Conservation (phyloP, 1,139 yeast genomes). For the Lodderomyces metapsilosis region DNA sequence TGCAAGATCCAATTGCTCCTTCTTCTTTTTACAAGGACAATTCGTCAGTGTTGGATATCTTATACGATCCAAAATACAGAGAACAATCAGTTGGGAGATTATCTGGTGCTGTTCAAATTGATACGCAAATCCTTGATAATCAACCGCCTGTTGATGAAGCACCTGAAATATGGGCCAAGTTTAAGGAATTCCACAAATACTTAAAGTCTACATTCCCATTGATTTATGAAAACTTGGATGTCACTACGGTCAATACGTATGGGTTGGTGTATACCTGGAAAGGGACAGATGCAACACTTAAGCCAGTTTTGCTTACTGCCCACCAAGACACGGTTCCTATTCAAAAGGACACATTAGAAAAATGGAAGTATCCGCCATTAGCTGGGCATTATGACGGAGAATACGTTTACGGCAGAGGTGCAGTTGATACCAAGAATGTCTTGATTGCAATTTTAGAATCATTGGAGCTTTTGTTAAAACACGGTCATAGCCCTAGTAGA, state of each 20-base stretch:
- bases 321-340: constrained; percentile 88
- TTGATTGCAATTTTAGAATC: constrained; percentile 40
- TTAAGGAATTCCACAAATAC: constrained; percentile 54
- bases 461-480: constrained; percentile 31
- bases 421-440: constrained; percentile 42
- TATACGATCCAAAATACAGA: constrained; percentile 34
- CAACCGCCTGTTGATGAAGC: constrained; percentile 39
- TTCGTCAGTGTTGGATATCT: constrained; percentile 31
- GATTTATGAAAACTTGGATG: constrained; percentile 46
- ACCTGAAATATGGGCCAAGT: constrained; percentile 42
- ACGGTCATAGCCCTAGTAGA: constrained; percentile 34
- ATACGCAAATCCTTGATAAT: constrained; percentile 45
- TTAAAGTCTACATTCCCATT: constrained; percentile 58
- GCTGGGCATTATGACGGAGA: constrained; percentile 65
- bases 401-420: constrained; percentile 40
- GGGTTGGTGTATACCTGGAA: constrained; percentile 69
- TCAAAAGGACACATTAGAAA: constrained; percentile 50
- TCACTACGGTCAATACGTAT: constrained; percentile 60
- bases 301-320: constrained; percentile 71
- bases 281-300: too few species aligned
- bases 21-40: constrained; percentile 29
- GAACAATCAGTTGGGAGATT: constrained; percentile 34
- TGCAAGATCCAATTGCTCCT: constrained; percentile 31
- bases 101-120: constrained; percentile 43
- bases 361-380: constrained; percentile 73